phyloP scores from a whole-genome alignment of 352 stramenopile species.

The Phytophthora brassicae region DNA sequence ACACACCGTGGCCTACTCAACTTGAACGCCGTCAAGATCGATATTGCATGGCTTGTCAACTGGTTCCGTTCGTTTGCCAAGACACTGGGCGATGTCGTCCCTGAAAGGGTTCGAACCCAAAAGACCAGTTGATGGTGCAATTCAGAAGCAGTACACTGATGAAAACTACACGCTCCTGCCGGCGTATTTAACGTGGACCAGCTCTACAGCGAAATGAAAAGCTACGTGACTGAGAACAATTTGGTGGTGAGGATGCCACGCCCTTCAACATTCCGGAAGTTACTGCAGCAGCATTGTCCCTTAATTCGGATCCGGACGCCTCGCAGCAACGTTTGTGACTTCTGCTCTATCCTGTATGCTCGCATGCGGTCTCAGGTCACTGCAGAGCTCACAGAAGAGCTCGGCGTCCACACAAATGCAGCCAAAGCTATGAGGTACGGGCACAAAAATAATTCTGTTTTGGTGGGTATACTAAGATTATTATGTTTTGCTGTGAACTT shows the following conservation, averaged over 20 bases:
- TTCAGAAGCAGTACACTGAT: slow-evolving; percentile 12
- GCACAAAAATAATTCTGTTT: no score
- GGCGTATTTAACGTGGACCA: slow-evolving; percentile 8
- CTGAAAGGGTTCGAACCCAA: slow-evolving; percentile 3
- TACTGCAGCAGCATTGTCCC: no score
- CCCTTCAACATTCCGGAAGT: no score
- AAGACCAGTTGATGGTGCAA: neutral
- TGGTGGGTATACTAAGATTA: slow-evolving; percentile 5
- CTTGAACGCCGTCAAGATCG: neutral
- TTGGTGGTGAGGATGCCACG: neutral
- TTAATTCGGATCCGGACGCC: slow-evolving; percentile 7
- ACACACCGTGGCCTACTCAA: no score
- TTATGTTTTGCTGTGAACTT: slow-evolving; percentile 3
- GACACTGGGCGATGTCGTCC: slow-evolving; percentile 10
- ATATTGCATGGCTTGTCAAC: slow-evolving; percentile 2
- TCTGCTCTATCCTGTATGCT: slow-evolving; percentile 15
- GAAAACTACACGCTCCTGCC: slow-evolving; percentile 7
- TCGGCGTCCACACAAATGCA: slow-evolving; percentile 10
- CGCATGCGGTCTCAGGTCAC: neutral
- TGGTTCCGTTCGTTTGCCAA: slow-evolving; percentile 14
- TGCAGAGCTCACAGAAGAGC: slow-evolving; percentile 14
- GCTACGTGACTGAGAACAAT: no score
- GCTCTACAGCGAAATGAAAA: slow-evolving; percentile 14
- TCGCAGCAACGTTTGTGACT: slow-evolving; percentile 13
- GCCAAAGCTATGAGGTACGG: slow-evolving; percentile 21